Evolutionary conservation across 1,139 yeast genomes (phyloP), one percentile per base, ranked within the genome.

Genomic region (Hyphopichia pseudoburtonii): DNA sequence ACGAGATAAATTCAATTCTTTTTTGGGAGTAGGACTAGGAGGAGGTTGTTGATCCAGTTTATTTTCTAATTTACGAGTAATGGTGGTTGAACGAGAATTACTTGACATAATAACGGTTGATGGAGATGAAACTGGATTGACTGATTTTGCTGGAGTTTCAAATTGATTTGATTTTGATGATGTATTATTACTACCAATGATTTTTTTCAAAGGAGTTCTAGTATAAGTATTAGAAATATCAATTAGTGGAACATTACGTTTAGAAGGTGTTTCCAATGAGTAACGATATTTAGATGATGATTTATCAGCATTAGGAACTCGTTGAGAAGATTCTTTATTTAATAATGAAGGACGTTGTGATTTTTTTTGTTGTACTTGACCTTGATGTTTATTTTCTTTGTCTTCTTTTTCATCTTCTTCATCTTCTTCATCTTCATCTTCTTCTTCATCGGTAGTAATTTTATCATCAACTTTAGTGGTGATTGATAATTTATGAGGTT

Each of bases 21-120:
- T 66, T 31, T 54, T 55, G 1, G 76, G 76, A 3, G 76, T 70
- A 5, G 77, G 77, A 39, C 70, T 64, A 6, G 65, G 60, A 5
- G 73, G 72, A 5, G 45, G 44, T 17, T 31, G 16, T 17, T 28
- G 15, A 6, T 16, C 24, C 12, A 32, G 3, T 11, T 22, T 16
- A 28, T 34, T 16, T 14, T 29, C 15, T n/a, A 36, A 23, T 21
- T 21, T 36, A 14, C 25, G 35, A 23, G 29, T 25, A 8, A 15
- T 28, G 1, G 35, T 3, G 3, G 17, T 19, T 24, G 27, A 24
- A 21, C 23, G 23, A 21, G 18, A 7, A 1, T 50, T 44, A 42
- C 60, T 54, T 2, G 64, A 54, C 42, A 62, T 46, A 9, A 63
- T 56, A 3, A 62, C 66, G 2, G 69, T 62, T 2, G 69, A 60